Percentiles rank a stretch among this genome's conserved stretches.
phyloP scores from a whole-genome alignment of 768 basidiomycete genomes.

The Psilocybe azurescens region DNA sequence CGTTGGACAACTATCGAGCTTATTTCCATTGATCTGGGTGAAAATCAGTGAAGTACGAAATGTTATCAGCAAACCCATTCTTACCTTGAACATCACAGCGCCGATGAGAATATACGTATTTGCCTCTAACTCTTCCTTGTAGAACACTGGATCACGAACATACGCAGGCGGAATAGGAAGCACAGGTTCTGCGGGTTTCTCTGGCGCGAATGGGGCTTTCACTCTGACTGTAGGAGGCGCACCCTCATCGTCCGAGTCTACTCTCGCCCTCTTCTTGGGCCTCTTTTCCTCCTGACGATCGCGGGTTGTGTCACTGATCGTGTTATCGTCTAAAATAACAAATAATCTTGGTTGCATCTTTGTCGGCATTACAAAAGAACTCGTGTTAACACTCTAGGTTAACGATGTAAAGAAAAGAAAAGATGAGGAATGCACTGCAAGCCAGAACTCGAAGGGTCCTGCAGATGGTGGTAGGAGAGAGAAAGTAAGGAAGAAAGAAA shows the following conservation, averaged over 20 bases:
- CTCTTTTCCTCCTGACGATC: slow-evolving; percentile 32
- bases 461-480: background rate
- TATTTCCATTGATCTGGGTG: slow-evolving; percentile 28
- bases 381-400: background rate
- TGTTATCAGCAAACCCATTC: background rate
- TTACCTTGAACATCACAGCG: slow-evolving; percentile 55
- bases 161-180: background rate
- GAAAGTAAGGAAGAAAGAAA: background rate
- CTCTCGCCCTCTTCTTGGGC: slow-evolving; percentile 27
- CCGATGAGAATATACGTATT: slow-evolving; percentile 48
- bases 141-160: slow-evolving; percentile 42
- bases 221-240: slow-evolving; percentile 13
- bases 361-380: background rate
- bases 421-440: background rate
- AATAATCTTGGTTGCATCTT: slow-evolving; percentile 1
- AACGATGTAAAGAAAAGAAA: background rate
- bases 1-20: slow-evolving; percentile 26
- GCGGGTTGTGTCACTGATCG: slow-evolving; percentile 34
- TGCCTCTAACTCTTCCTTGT: slow-evolving; percentile 39
- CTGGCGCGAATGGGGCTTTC: background rate
- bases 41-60: background rate
- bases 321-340: slow-evolving; percentile 37
- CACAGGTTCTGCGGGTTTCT: background rate
- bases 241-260: slow-evolving; percentile 30
- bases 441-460: background rate